These are phyloP conservation scores for Cyberlindnera maclurae DNA, from an alignment of 805 yeast genomes.

Conservation along the genomic window DNA sequence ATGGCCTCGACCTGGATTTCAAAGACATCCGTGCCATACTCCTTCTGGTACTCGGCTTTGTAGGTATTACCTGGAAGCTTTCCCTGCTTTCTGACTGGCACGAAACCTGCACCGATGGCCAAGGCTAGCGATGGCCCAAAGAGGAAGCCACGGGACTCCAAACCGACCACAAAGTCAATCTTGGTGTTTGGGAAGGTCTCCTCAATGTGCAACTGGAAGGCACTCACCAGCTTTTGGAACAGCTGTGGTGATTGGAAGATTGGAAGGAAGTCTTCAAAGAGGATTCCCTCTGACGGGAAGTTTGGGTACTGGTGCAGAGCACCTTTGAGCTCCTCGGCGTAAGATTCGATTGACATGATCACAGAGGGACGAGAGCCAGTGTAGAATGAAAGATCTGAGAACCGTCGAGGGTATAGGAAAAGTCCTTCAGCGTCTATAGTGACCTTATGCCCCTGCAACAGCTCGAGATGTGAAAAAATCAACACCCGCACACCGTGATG, in stretches of 20 bases:
- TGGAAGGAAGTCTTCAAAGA: constrained; percentile 95
- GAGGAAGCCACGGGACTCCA: constrained; percentile 94
- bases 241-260: constrained; percentile 76
- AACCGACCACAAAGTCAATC: constrained; percentile 86
- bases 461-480: too few relatives aligned
- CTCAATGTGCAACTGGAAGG: constrained; percentile 70
- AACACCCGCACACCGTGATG: too few relatives aligned
- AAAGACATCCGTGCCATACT: constrained; percentile 86
- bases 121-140: constrained; percentile 95
- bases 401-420: too few relatives aligned
- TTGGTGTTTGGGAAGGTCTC: constrained; percentile 44
- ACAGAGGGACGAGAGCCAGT: too few relatives aligned
- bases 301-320: constrained; percentile 78
- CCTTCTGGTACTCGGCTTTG: constrained; percentile 74
- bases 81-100: constrained; percentile 93
- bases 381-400: too few relatives aligned
- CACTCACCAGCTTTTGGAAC: constrained; percentile 74
- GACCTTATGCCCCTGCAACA: too few relatives aligned
- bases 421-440: too few relatives aligned
- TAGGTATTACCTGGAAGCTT: constrained; percentile 85
- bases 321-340: constrained; percentile 29
- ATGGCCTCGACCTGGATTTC: constrained; percentile 83
- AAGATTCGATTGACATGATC: not conserved
- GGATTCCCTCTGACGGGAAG: constrained; percentile 87
- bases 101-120: constrained; percentile 81